Percentiles rank a stretch among this genome's conserved stretches.
Conservation (phyloP, 805 yeast genomes). For the Starmerella floris region DNA sequence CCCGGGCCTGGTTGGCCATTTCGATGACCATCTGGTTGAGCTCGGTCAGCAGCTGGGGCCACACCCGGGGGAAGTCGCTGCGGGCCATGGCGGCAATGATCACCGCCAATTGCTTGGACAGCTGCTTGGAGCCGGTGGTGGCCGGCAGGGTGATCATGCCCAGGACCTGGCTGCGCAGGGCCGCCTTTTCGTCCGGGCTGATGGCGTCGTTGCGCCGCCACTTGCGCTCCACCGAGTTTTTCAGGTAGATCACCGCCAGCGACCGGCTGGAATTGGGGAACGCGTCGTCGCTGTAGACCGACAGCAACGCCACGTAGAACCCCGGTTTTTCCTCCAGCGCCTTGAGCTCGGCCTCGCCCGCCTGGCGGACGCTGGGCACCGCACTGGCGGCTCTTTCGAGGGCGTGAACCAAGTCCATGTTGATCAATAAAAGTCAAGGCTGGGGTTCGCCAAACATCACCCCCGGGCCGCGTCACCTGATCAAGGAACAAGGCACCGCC, state of each 20-base stretch:
- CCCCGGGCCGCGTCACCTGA: too few species aligned
- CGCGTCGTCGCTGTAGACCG: slow-evolving; percentile 21
- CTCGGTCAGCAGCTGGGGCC: slow-evolving; percentile 72
- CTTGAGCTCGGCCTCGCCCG: slow-evolving; percentile 15
- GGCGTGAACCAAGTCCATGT: slow-evolving; percentile 17
- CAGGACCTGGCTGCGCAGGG: slow-evolving; percentile 9
- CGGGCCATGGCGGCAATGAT: slow-evolving; percentile 67
- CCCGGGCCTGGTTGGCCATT: slow-evolving; percentile 20
- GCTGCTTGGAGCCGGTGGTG: slow-evolving; percentile 31
- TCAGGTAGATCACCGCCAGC: slow-evolving; percentile 76
- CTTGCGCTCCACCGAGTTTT: slow-evolving; percentile 70
- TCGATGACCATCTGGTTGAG: slow-evolving; percentile 18
- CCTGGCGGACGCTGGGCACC: slow-evolving; percentile 14
- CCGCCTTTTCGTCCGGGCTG: slow-evolving; percentile 60
- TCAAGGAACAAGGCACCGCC: too few species aligned
- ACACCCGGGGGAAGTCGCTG: slow-evolving; percentile 72
- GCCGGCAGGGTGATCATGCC: slow-evolving; percentile 35
- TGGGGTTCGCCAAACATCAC: too few species aligned
- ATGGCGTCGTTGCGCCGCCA: slow-evolving; percentile 65
- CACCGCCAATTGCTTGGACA: slow-evolving; percentile 73
- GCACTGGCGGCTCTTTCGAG: slow-evolving; percentile 17
- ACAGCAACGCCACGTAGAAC: slow-evolving; percentile 14
- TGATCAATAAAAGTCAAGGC: not conserved
- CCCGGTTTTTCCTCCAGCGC: slow-evolving; percentile 9
- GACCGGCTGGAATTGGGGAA: slow-evolving; percentile 41